phyloP scores from a whole-genome alignment of 208 protist species.

The Leishmania aethiopica region DNA sequence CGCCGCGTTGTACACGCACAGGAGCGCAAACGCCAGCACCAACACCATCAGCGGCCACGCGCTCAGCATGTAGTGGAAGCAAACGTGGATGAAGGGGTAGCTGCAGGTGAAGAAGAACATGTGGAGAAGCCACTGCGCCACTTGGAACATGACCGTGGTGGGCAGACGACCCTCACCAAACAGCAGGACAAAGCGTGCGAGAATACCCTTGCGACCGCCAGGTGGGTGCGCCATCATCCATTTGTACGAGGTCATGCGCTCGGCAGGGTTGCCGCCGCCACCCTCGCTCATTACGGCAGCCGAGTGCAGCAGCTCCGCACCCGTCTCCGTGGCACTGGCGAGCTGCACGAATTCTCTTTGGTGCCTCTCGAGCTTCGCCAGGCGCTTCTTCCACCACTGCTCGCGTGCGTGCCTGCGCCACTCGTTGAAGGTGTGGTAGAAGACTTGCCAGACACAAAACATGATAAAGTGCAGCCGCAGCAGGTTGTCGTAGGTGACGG shows the following conservation, averaged over 20 bases:
- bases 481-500: constrained; percentile 49
- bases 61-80: constrained; percentile 45
- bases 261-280: constrained; percentile 33
- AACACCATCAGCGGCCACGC: constrained; percentile 51
- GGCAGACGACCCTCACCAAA: constrained; percentile 51
- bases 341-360: constrained; percentile 45
- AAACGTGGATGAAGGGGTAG: constrained; percentile 52
- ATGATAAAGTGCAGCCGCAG: constrained; percentile 64
- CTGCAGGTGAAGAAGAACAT: constrained; percentile 47
- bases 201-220: constrained; percentile 47
- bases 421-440: constrained; percentile 68
- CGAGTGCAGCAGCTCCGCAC: constrained; percentile 39
- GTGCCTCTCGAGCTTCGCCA: constrained; percentile 29
- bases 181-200: constrained; percentile 52
- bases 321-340: constrained; percentile 34
- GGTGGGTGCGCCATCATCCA: constrained; percentile 79
- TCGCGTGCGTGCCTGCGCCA: constrained; percentile 32
- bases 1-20: constrained; percentile 65
- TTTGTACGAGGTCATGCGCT: constrained; percentile 65
- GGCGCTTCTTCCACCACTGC: constrained; percentile 27
- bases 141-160: constrained; percentile 55
- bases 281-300: constrained; percentile 37
- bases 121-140: constrained; percentile 57
- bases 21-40: constrained; percentile 33
- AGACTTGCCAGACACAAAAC: constrained; percentile 65